Base-by-base conservation (phyloP, 306 rosid species). In the Dicorynia guianensis region DNA sequence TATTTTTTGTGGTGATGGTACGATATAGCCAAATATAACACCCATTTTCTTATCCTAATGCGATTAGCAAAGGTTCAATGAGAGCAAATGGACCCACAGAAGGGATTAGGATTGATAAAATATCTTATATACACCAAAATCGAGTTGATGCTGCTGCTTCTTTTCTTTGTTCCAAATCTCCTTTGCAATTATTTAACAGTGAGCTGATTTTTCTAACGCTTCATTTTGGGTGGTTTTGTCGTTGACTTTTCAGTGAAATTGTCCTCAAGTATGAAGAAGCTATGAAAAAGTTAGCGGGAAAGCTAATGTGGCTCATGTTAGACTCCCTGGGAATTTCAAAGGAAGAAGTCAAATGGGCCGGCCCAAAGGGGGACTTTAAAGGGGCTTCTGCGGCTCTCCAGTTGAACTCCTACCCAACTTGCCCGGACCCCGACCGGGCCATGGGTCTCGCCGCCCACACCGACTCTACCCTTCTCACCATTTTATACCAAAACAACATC, bases 391-490 rank as follows among this genome's bases (percentile, higher is more conserved):
- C 88, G 4, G 97, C 92, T 3, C n/a, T 91, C 11, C 99, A 95
- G 36, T 5, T 92, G 58, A 95, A 95, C 50, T 92, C 88, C 0
- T 95, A 95, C 83, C 99, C 99, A 8, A 81, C 69, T 33, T 95
- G 99, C 42, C 99, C 97, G 0, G 97, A 95, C 25, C 99, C 99
- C 0, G 92, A 86, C n/a, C 92, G 89, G 12, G 99, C 99, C 74
- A 95, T 90, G 97, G 97, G 99, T 19, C 87, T 95, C 0, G 97
- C 97, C 0, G 87, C 90, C 4, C 97, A 95, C 69, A 95, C 99
- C 0, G 99, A 95, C 66, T 90, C 99, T 0, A 92, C 97, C 69
- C 84, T 95, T 10, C 78, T 95, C 55, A 87, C 97, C 0, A 85
- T 92, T 10, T 82, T 95, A 4, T 57, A 93, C 83, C 99, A 95